Percentiles rank a stretch among this genome's conserved stretches.
These are phyloP conservation scores for Xerocomellus chrysenteron DNA, from an alignment of 768 basidiomycete species.

Conservation along the genomic window DNA sequence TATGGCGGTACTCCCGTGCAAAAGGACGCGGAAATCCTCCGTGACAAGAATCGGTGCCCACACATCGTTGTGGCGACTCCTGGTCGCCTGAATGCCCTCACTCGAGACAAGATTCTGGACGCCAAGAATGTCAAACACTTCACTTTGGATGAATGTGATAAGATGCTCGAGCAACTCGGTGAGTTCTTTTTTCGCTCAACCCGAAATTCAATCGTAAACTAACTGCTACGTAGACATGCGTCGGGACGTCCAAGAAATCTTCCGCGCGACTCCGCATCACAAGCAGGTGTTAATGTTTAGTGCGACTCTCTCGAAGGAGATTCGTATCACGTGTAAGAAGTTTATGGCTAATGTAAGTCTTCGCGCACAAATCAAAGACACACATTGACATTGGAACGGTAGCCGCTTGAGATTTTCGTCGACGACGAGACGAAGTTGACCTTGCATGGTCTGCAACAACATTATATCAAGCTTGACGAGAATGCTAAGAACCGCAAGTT, in stretches of 20 bases:
- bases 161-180: conserved; percentile 99
- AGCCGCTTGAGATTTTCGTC: conserved; percentile 99
- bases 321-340: conserved; percentile 97
- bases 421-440: conserved; percentile 99
- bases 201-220: conserved; percentile 55
- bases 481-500: conserved; percentile 94
- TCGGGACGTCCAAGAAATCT: conserved; percentile 99
- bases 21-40: conserved; percentile 91
- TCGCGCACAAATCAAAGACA: not conserved
- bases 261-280: conserved; percentile 97
- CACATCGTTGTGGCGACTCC: conserved; percentile 99
- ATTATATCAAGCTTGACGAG: conserved; percentile 97
- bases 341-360: conserved; percentile 95
- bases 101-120: conserved; percentile 92
- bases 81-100: conserved; percentile 93
- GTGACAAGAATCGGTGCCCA: conserved; percentile 96
- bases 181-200: conserved; percentile 71
- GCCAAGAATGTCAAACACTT: conserved; percentile 98
- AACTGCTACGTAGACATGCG: conserved; percentile 94
- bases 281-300: conserved; percentile 99
- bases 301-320: conserved; percentile 96
- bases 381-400: not conserved
- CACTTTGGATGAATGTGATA: conserved; percentile 99
- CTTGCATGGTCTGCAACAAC: conserved; percentile 96
- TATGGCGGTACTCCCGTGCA: conserved; percentile 95